Conservation (phyloP, 441 rosid species). For the Arabidopsis hybrid region DNA sequence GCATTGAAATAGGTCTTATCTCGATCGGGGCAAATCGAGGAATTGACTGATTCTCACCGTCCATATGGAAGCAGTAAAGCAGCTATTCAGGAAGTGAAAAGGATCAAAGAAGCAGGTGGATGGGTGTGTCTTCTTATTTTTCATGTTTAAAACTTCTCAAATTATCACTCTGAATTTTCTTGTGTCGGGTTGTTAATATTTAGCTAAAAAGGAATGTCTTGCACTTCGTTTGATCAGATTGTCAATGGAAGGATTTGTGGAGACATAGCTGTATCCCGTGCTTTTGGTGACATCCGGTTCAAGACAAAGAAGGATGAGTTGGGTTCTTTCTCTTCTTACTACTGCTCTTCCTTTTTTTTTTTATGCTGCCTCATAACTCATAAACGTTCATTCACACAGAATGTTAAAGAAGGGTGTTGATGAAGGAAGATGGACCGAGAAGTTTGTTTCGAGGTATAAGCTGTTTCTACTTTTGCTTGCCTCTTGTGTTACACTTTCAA, state of each 20-base stretch:
- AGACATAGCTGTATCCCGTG: slow-evolving; percentile 93
- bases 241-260: slow-evolving; percentile 94
- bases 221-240: slow-evolving; percentile 51
- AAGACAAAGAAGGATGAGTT: slow-evolving; percentile 90
- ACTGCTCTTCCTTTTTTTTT: neutral
- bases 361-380: slow-evolving; percentile 27
- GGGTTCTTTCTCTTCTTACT: slow-evolving; percentile 41
- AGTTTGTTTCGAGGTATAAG: slow-evolving; percentile 76
- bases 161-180: neutral
- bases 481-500: neutral
- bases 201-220: neutral
- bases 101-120: slow-evolving; percentile 99
- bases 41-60: slow-evolving; percentile 82
- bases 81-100: slow-evolving; percentile 78
- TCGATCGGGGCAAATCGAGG: slow-evolving; percentile 73
- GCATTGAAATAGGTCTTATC: slow-evolving; percentile 67
- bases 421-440: slow-evolving; percentile 91
- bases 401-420: slow-evolving; percentile 89
- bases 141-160: neutral
- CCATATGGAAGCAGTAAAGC: slow-evolving; percentile 79
- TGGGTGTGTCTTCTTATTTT: slow-evolving; percentile 87
- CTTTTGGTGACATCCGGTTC: slow-evolving; percentile 91
- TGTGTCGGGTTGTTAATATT: neutral
- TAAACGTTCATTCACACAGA: slow-evolving; percentile 48
- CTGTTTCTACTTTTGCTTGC: neutral